A percentile compares a stretch with the other conserved stretches of the same genome.
Conservation (phyloP, 1,284 basidiomycete genomes). For the Puccinia coronata region DNA sequence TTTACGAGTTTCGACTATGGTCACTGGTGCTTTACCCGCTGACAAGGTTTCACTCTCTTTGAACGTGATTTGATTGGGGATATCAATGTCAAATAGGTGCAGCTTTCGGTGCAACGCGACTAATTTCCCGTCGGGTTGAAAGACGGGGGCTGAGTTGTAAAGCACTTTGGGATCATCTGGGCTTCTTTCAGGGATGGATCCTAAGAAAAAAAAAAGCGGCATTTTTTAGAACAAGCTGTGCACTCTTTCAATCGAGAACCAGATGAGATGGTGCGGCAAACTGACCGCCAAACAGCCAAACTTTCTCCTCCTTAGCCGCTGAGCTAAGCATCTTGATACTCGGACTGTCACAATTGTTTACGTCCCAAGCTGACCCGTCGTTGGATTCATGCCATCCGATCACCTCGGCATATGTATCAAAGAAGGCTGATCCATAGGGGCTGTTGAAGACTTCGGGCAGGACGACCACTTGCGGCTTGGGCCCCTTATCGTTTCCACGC, state of each 20-base stretch:
- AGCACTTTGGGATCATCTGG: slow-evolving; percentile 63
- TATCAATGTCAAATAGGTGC: slow-evolving; percentile 97
- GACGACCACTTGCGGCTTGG: slow-evolving; percentile 75
- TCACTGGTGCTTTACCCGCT: slow-evolving; percentile 70
- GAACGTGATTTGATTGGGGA: slow-evolving; percentile 93
- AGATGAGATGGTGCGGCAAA: background rate
- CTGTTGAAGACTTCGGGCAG: slow-evolving; percentile 97
- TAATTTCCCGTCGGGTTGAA: slow-evolving; percentile 82
- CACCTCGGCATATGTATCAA: slow-evolving; percentile 79
- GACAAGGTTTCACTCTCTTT: slow-evolving; percentile 95
- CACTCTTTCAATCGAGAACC: background rate
- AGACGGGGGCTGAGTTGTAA: slow-evolving; percentile 92
- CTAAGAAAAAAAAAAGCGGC: background rate
- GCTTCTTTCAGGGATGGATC: slow-evolving; percentile 85
- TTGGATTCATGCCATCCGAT: slow-evolving; percentile 68
- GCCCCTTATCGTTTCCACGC: background rate
- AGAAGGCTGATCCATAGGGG: slow-evolving; percentile 78
- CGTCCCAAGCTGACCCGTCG: slow-evolving; percentile 64
- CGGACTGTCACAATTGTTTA: slow-evolving; percentile 68
- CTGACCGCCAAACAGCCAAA: slow-evolving; percentile 81
- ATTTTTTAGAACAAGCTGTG: background rate
- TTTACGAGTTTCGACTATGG: slow-evolving; percentile 83
- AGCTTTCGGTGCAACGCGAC: slow-evolving; percentile 89
- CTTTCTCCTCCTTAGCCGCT: slow-evolving; percentile 74
- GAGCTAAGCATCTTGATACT: slow-evolving; percentile 79